Evolutionary conservation across 2,329 filamentous ascomycete genomes (phyloP), one percentile per base, ranked within the genome.

Genomic region (Pezicula rhizophila): DNA sequence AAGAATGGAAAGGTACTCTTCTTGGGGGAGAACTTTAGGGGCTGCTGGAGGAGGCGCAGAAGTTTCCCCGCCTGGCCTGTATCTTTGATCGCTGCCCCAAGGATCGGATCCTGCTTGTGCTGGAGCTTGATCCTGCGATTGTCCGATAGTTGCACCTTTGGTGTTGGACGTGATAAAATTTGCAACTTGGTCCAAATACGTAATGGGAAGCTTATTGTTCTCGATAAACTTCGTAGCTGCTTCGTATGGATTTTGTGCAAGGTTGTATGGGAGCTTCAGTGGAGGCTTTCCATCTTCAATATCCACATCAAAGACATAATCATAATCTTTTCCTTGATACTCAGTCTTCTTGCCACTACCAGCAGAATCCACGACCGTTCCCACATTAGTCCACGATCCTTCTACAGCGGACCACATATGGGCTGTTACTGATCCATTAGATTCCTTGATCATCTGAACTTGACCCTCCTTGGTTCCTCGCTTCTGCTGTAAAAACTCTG

Each of bases 271-370:
- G n/a, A 97, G 76, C 67, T 96, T 96, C 41, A 97, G 74, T 0
- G 92, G 82, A 11, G 92, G 91, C 62, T 95, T 92, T 46, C 90
- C 92, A 61, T 96, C 92, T 65, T 96, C 89, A 53, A 96, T 95
- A 60, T 96, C 91, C 23, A 96, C 91, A 62, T 96, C 91, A 58
- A 97, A 97, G 8, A 99, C 91, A 61, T 86, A 96, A 64, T 99
- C 93, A 65, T 95, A 99, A 52, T 92, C 87, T 63, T 95, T 81
- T 28, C 92, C 92, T 1, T 87, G 75, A 63, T 92, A 85, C 50
- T 84, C 77, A 11, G 55, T 80, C 69, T 91, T 90, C 50, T 82
- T 82, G 10, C 89, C 87, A 56, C 83, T 89, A 63, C 86, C 89
- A 5, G 86, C 87, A 3, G 89, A 82, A 59, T 95, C 89, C 10